A percentile compares a stretch with the other conserved stretches of the same genome.
phyloP scores from a whole-genome alignment of 2,329 filamentous ascomycete genomes.

The Zasmidium angulare region DNA sequence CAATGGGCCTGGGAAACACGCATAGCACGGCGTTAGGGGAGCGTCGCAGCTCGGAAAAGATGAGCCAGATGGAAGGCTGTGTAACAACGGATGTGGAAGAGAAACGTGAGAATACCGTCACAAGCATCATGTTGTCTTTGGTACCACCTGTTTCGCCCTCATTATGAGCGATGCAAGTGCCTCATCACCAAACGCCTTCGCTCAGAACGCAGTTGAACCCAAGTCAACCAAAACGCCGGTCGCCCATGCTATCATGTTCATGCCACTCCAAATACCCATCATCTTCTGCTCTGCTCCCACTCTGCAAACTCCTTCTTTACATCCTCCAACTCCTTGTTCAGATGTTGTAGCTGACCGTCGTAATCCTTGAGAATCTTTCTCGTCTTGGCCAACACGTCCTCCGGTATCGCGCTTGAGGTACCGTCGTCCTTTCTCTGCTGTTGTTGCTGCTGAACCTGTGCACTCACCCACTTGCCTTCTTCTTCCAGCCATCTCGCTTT shows the following conservation, averaged over 20 bases:
- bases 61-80: background rate
- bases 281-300: constrained; percentile 43
- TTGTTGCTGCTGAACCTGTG: constrained; percentile 39
- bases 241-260: too few relatives aligned
- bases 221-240: background rate
- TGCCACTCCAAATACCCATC: background rate
- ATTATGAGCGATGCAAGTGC: background rate
- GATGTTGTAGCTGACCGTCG: constrained; percentile 72
- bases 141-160: background rate
- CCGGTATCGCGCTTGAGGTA: constrained; percentile 58
- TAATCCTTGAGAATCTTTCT: constrained; percentile 83
- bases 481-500: constrained; percentile 70
- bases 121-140: background rate
- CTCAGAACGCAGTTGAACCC: background rate
- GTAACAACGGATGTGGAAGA: background rate
- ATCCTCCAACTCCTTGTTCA: constrained; percentile 65
- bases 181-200: background rate
- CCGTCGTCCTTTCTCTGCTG: constrained; percentile 48
- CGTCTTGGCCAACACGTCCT: constrained; percentile 68
- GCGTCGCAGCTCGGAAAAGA: background rate
- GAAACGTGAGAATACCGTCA: background rate
- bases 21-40: background rate
- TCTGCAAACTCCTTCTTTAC: constrained; percentile 60
- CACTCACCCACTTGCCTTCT: constrained; percentile 69
- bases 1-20: background rate